Evolutionary conservation across 768 basidiomycete genomes (phyloP).

Genomic region (Mycena amicta): DNA sequence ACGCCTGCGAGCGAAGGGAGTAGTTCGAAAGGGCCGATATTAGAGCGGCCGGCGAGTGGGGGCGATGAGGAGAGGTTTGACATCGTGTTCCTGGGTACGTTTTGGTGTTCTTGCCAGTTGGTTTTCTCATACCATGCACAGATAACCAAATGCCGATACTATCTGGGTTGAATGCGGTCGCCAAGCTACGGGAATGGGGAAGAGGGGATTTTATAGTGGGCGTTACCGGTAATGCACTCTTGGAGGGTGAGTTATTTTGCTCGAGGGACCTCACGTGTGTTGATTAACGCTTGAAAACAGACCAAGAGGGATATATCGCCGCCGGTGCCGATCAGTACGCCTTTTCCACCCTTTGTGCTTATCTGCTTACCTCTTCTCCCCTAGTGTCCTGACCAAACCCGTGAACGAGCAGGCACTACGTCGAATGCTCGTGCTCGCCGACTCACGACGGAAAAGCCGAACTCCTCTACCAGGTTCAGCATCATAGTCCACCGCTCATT

Average conservation of each 20-base stretch:
- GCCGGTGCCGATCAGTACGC: constrained; percentile 78
- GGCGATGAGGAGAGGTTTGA: constrained; percentile 43
- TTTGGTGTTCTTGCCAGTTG: too few relatives aligned
- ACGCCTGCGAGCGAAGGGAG: constrained; percentile 46
- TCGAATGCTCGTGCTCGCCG: constrained; percentile 48
- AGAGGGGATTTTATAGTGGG: constrained; percentile 81
- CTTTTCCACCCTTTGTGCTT: constrained; percentile 3
- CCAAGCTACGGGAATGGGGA: constrained; percentile 64
- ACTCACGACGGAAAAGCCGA: constrained; percentile 44
- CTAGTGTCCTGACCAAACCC: constrained; percentile 78
- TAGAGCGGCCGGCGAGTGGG: constrained; percentile 35
- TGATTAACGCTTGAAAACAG: constrained; percentile 43
- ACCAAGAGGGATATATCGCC: constrained; percentile 75
- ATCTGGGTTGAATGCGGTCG: constrained; percentile 71
- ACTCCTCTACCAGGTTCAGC: neutral
- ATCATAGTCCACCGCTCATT: neutral
- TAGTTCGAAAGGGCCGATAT: constrained; percentile 33
- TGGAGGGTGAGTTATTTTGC: constrained; percentile 40
- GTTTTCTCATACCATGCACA: neutral
- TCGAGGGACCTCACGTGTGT: constrained; percentile 4
- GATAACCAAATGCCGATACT: constrained; percentile 86
- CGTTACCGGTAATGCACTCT: constrained; percentile 68
- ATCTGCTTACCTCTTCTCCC: constrained; percentile 10
- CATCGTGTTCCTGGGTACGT: constrained; percentile 44
- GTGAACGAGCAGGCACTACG: constrained; percentile 63